Conservation (phyloP, 2,329 filamentous ascomycete genomes). For the Lecanicillium sp. region DNA sequence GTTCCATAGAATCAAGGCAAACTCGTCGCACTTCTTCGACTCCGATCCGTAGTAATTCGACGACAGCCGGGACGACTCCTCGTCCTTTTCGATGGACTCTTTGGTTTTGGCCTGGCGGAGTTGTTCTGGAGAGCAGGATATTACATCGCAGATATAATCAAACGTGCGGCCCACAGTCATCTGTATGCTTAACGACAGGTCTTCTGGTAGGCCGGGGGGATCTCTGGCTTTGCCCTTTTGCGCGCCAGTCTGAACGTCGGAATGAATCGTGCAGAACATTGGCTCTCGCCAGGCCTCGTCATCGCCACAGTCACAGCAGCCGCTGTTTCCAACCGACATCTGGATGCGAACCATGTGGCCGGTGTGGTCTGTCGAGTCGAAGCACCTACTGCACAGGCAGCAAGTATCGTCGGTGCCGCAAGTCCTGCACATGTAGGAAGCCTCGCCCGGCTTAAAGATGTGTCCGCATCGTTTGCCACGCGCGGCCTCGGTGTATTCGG, state of each 20-base stretch:
- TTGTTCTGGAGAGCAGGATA: constrained; percentile 96
- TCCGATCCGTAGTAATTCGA: constrained; percentile 61
- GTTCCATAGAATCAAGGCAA: constrained; percentile 86
- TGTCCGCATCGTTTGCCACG: constrained; percentile 92
- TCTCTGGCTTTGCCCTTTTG: constrained; percentile 55
- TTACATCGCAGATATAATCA: constrained; percentile 95
- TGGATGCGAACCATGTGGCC: constrained; percentile 86
- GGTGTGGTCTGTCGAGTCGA: constrained; percentile 89
- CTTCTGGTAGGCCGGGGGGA: constrained; percentile 56
- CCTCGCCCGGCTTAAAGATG: constrained; percentile 92
- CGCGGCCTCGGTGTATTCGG: constrained; percentile 88
- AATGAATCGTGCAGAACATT: constrained; percentile 90
- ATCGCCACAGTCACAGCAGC: constrained; percentile 96
- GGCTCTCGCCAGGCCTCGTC: constrained; percentile 87
- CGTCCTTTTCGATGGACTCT: constrained; percentile 73
- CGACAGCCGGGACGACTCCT: constrained; percentile 67
- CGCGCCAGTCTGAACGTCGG: constrained; percentile 42
- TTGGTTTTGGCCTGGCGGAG: constrained; percentile 77
- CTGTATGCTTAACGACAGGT: constrained; percentile 68
- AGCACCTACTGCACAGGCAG: constrained; percentile 88
- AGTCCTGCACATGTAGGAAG: constrained; percentile 88
- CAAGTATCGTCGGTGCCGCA: constrained; percentile 94
- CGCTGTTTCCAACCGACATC: constrained; percentile 82
- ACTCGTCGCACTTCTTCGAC: constrained; percentile 46
- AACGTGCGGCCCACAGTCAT: constrained; percentile 80